phyloP scores from a whole-genome alignment of 176 grass and related monocot genomes.

The Paspalum vaginatum region DNA sequence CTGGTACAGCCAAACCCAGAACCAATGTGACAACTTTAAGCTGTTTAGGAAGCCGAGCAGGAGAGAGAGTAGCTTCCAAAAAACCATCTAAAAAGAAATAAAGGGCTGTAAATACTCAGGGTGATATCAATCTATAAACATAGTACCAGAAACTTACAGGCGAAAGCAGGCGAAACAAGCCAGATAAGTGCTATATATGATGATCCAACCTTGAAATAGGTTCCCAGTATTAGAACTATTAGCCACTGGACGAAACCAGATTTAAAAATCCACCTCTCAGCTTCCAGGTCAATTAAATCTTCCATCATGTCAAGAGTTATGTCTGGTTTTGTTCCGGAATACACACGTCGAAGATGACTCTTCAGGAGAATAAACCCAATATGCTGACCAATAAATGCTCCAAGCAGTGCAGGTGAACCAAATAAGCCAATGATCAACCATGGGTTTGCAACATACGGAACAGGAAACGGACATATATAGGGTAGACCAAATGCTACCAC shows the following conservation, averaged over 20 bases:
- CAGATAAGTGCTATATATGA: slow-evolving; percentile 88
- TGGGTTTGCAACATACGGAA: slow-evolving; percentile 75
- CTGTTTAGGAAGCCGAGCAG: slow-evolving; percentile 68
- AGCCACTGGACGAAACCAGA: slow-evolving; percentile 89
- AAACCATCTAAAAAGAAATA: slow-evolving; percentile 77
- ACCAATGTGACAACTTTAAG: slow-evolving; percentile 89
- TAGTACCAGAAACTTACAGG: slow-evolving; percentile 73
- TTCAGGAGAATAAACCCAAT: slow-evolving; percentile 68
- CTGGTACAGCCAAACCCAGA: slow-evolving; percentile 65
- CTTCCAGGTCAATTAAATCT: slow-evolving; percentile 66
- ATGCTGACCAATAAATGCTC: slow-evolving; percentile 90
- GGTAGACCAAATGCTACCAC: slow-evolving; percentile 72
- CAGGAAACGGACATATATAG: slow-evolving; percentile 65
- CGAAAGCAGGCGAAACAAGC: slow-evolving; percentile 92
- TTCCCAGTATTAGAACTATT: slow-evolving; percentile 77
- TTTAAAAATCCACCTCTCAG: slow-evolving; percentile 99
- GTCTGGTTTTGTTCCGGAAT: slow-evolving; percentile 45
- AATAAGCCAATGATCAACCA: slow-evolving; percentile 92
- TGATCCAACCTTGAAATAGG: slow-evolving; percentile 73
- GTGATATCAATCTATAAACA: slow-evolving; percentile 15
- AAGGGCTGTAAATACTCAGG: slow-evolving; percentile 29
- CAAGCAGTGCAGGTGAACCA: slow-evolving; percentile 84
- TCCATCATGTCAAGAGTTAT: slow-evolving; percentile 44
- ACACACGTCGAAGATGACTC: slow-evolving; percentile 47
- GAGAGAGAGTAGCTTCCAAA: slow-evolving; percentile 94